Evolutionary conservation across 2,329 filamentous ascomycete genomes (phyloP).

Genomic region (Aspergillus viridinutans): DNA sequence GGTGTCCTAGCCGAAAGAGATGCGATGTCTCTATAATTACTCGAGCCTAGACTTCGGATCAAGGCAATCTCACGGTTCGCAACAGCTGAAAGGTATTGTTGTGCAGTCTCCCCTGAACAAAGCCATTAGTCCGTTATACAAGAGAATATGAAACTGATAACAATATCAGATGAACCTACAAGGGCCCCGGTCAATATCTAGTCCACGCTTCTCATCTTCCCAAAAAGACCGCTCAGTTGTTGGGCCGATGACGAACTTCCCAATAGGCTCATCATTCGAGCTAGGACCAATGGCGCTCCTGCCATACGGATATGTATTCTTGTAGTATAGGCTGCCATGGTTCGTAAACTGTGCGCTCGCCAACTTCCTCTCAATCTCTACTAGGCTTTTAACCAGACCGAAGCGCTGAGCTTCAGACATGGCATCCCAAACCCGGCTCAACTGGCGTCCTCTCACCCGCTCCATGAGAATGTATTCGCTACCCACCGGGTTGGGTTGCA

Average conservation of each 20-base stretch:
- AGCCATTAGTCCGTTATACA: neutral
- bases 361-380: neutral
- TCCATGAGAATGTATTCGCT: constrained; percentile 11
- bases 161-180: constrained; percentile 8
- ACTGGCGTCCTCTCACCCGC: constrained; percentile 21
- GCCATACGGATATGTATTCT: constrained; percentile 2
- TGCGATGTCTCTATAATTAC: too few relatives aligned
- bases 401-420: constrained; percentile 15
- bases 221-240: constrained; percentile 14
- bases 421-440: constrained; percentile 27
- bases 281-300: too few relatives aligned
- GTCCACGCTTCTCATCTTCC: constrained; percentile 5
- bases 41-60: constrained; percentile 6
- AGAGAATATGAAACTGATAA: too few relatives aligned
- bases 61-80: constrained; percentile 15
- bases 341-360: neutral
- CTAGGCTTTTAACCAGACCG: constrained; percentile 26
- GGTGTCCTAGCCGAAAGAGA: too few relatives aligned
- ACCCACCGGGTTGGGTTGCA: neutral
- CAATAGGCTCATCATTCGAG: neutral
- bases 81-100: constrained; percentile 16
- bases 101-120: constrained; percentile 13
- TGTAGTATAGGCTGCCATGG: constrained; percentile 10
- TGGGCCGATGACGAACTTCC: constrained; percentile 15
- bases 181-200: constrained; percentile 13